Base-by-base conservation (phyloP, 31 red algal species). In the Endocladia muricata region DNA sequence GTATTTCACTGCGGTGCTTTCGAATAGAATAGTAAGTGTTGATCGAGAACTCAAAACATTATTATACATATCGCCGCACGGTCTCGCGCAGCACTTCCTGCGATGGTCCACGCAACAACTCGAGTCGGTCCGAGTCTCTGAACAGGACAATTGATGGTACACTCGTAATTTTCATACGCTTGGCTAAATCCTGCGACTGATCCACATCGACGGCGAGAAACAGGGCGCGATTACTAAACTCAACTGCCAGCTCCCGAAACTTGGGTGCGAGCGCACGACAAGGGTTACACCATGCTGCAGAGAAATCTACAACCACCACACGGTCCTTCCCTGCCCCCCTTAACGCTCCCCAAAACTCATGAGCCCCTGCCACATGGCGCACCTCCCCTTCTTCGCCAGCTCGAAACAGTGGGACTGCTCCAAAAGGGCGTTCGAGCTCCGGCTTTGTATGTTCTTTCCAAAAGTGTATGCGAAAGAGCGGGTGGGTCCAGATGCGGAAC, bases 151-250 rank as follows among this genome's bases (percentile, higher is more conserved):
- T 74, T 40, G 85, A 55, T 28, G 85, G 85, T 29, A 88, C 60
- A 17, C 63, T 52, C 41, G 85, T 55, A 3, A 88, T 62, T 4
- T 30, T 36, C 44, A 88, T 61, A 49, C 63, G 41, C 32, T 49
- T 41, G 1, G 85, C 85, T 17, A 88, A 17, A 69, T 88, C 85
- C 4, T 61, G 74, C 13, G 85, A 88, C 25, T 55, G 44, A 52
- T 94, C 91, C 11, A 84, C 76, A 88, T 88, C 78, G 49, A 94
- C 68, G 26, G 70, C 66, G 35, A 88, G 68, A 83, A 94, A 94
- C 36, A 61, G 35, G 23, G 44, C 38, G 52, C 64, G 37, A 28
- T 80, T 51, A 33, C 41, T 56, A 60, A 80, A 88, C 22, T 94
- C 78, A 38, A 76, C 66, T 7, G 84, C 74, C 19, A 94, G 34